Base-by-base conservation (phyloP, 140 eudicot genomes). In the Ambrosia hybrid region DNA sequence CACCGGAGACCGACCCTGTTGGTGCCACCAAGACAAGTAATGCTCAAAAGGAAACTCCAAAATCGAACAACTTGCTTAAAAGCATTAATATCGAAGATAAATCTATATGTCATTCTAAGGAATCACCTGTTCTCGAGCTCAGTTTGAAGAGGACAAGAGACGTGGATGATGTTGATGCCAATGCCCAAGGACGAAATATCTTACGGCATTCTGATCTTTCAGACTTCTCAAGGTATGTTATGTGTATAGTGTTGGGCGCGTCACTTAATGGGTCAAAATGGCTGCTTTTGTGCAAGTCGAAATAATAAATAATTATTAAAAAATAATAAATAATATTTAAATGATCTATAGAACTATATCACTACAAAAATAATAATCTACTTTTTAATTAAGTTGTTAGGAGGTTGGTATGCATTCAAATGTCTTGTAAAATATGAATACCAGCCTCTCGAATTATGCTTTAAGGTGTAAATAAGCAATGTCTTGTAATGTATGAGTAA, bases 151-250 rank as follows among this genome's bases (percentile, higher is more conserved):
- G 82, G 70, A 68, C 79, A 55, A 67, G 87, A 63, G 84, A 79
- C 39, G 77, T 30, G 10, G 83, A 71, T 5, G 85, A 83, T 71
- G 67, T 58, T 55, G 78, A 75, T 12, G 72, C 66, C 37, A 78
- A 53, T 72, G 78, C 71, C 48, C 65, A 73, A 51, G 85, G 80
- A 68, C 80, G 72, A 51, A 87, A 83, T 63, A 71, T 77, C 48
- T 65, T 90, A 58, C 76, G 83, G 56, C 94, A 79, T 71, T 90
- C 96, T 15, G 75, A 78, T 37, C 79, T 57, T 51, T 89, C 94
- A 21, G 91, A 93, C 52, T 90, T 90, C 76, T 78, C 95, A 13
- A 87, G 89, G 95, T 89, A 80, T 63, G 67, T 21, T 60, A 77
- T 43, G 9, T 30, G 45, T 52, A 51, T 13, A 51, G 14, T 64